Percentiles rank a stretch among this genome's conserved stretches.
Conservation (phyloP, 1,284 basidiomycete species). For the Irpex sp. region DNA sequence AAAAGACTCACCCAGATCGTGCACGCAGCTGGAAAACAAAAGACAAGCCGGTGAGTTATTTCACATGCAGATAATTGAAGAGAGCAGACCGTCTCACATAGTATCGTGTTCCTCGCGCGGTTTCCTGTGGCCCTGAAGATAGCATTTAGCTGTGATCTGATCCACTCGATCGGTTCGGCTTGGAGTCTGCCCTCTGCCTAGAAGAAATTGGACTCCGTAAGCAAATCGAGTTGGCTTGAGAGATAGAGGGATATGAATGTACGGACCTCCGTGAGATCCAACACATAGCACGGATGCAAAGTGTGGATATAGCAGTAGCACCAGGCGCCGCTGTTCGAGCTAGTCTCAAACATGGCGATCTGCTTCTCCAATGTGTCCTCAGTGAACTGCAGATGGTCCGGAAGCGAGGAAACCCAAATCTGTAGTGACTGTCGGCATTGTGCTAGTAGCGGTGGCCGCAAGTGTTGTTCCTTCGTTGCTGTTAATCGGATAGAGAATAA, state of each 20-base stretch:
- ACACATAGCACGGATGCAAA: slow-evolving; percentile 58
- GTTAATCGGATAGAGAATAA: background rate
- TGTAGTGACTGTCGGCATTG: slow-evolving; percentile 37
- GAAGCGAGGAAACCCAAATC: slow-evolving; percentile 62
- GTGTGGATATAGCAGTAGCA: slow-evolving; percentile 72
- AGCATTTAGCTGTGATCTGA: slow-evolving; percentile 50
- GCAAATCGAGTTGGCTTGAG: slow-evolving; percentile 1
- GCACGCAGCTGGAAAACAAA: slow-evolving; percentile 46
- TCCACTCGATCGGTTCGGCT: slow-evolving; percentile 41
- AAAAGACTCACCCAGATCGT: slow-evolving; percentile 54
- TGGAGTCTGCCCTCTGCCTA: slow-evolving; percentile 26
- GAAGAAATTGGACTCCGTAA: slow-evolving; percentile 4
- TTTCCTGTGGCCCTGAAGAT: slow-evolving; percentile 59
- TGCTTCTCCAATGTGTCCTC: slow-evolving; percentile 66
- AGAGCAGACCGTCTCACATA: slow-evolving; percentile 45
- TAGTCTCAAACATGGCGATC: slow-evolving; percentile 70
- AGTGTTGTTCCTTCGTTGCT: slow-evolving; percentile 21
- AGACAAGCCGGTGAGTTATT: slow-evolving; percentile 9
- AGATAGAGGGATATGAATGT: slow-evolving; percentile 12
- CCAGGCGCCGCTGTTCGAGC: slow-evolving; percentile 74
- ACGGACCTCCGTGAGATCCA: slow-evolving; percentile 62
- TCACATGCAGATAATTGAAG: slow-evolving; percentile 3
- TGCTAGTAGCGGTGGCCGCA: slow-evolving; percentile 23
- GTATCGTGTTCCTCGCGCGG: slow-evolving; percentile 61
- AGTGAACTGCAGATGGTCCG: slow-evolving; percentile 64